A percentile compares a stretch with the other conserved stretches of the same genome.
Conservation (phyloP, 305 asterid genomes). For the Monarda citriodora region DNA sequence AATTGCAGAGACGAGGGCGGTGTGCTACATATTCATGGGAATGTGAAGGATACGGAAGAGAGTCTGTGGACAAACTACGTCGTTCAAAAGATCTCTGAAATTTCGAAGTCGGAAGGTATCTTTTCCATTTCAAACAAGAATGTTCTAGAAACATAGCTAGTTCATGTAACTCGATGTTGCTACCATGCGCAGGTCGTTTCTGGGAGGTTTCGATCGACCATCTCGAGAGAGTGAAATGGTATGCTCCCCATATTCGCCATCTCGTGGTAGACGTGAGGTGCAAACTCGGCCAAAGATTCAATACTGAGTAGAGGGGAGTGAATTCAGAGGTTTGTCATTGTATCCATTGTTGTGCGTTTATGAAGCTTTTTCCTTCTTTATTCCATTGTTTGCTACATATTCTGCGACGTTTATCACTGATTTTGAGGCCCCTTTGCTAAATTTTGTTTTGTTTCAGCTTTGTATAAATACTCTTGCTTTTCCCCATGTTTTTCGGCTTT, state of each 20-base stretch:
- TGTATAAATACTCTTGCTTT: no score
- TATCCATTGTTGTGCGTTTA: not conserved
- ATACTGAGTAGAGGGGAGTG: not conserved
- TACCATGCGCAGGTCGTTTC: slow-evolving; percentile 50
- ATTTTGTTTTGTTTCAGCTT: no score
- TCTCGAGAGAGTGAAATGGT: slow-evolving; percentile 95
- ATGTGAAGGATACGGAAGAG: slow-evolving; percentile 91
- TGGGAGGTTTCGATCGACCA: slow-evolving; percentile 83
- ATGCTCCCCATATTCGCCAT: slow-evolving; percentile 95
- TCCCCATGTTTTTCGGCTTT: no score
- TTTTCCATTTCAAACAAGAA: slow-evolving; percentile 7
- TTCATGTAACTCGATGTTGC: not conserved
- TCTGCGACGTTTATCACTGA: no score
- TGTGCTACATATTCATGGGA: slow-evolving; percentile 78
- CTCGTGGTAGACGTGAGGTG: slow-evolving; percentile 87
- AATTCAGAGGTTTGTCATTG: not conserved
- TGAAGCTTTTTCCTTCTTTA: not conserved
- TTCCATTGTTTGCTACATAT: not conserved
- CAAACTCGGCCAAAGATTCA: slow-evolving; percentile 22
- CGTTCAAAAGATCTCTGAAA: slow-evolving; percentile 49
- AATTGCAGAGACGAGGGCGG: slow-evolving; percentile 85
- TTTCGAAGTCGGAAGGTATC: slow-evolving; percentile 72
- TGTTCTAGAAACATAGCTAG: not conserved
- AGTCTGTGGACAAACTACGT: slow-evolving; percentile 58
- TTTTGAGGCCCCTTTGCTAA: no score